phyloP scores from a whole-genome alignment of 345 rosid species.

The Eucalyptus victrix region DNA sequence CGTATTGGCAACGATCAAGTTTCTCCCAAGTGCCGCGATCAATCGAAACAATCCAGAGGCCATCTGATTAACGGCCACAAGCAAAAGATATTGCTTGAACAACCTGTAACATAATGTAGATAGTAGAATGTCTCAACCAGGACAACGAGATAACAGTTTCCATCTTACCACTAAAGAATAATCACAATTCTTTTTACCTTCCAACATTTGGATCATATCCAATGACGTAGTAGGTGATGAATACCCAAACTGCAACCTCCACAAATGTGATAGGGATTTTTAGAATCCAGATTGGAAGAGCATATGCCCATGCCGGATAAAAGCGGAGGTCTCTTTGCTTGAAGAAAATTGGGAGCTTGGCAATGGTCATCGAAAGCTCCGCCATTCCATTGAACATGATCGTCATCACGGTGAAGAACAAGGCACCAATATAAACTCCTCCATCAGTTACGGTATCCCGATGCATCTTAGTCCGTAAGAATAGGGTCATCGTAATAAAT shows the following conservation, averaged over 20 bases:
- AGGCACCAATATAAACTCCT: slow-evolving; percentile 15
- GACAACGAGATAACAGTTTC: not conserved
- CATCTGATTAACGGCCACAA: slow-evolving; percentile 19
- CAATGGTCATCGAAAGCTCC: slow-evolving; percentile 20
- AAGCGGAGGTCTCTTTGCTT: slow-evolving; percentile 38
- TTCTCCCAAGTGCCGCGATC: slow-evolving; percentile 25
- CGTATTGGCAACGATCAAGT: slow-evolving; percentile 25
- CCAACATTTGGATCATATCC: slow-evolving; percentile 32
- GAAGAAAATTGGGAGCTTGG: slow-evolving; percentile 34
- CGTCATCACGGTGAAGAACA: slow-evolving; percentile 7
- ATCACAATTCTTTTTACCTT: slow-evolving; percentile 5
- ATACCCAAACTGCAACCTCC: slow-evolving; percentile 27
- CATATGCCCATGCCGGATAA: slow-evolving; percentile 32
- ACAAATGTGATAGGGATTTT: slow-evolving; percentile 21
- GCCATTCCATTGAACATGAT: slow-evolving; percentile 20
- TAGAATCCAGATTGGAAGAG: slow-evolving; percentile 36
- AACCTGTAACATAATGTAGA: slow-evolving; percentile 8
- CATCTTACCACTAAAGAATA: not conserved
- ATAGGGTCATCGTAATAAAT: slow-evolving; percentile 16
- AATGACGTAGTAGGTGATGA: slow-evolving; percentile 20
- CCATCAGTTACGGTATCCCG: slow-evolving; percentile 3
- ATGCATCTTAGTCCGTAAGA: slow-evolving; percentile 19
- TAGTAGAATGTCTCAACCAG: not conserved
- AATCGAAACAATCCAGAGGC: slow-evolving; percentile 25
- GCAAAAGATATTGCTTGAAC: slow-evolving; percentile 21